Evolutionary conservation across 2,329 filamentous ascomycete genomes (phyloP).

Genomic region (Aspergillus sp.): DNA sequence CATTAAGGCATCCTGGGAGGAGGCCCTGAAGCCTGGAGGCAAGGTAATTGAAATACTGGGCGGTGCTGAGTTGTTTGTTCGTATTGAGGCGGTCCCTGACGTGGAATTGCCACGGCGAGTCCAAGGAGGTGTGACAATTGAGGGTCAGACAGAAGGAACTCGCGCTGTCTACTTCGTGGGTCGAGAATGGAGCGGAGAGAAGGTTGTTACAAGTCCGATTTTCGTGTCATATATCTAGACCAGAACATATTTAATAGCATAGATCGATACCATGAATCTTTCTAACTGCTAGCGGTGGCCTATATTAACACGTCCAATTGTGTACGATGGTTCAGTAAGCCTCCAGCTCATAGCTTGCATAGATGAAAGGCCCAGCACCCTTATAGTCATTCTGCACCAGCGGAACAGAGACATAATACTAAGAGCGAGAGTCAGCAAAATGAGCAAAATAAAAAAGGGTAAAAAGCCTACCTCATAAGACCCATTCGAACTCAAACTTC

Average conservation of each 20-base stretch:
- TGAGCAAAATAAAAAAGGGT: not conserved
- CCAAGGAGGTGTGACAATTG: not conserved
- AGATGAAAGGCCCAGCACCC: slow-evolving; percentile 19
- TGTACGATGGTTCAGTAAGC: not conserved
- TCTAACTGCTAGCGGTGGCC: no score
- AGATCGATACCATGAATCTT: not conserved
- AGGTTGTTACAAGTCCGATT: not conserved
- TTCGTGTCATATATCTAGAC: not conserved
- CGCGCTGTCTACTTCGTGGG: not conserved
- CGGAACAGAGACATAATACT: slow-evolving; percentile 20
- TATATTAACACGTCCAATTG: no score
- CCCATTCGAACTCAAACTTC: slow-evolving; percentile 16
- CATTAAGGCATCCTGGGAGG: not conserved
- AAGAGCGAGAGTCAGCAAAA: not conserved
- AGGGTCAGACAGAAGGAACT: not conserved
- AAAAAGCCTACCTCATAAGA: slow-evolving; percentile 14
- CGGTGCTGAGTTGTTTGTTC: not conserved
- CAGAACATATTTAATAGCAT: not conserved
- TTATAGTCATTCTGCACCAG: slow-evolving; percentile 16
- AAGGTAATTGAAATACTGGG: not conserved
- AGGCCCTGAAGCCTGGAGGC: not conserved
- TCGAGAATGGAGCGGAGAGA: not conserved
- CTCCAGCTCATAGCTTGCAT: slow-evolving; percentile 18
- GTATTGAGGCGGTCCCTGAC: not conserved
- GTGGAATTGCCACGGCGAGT: not conserved